A percentile compares a stretch with the other conserved stretches of the same genome.
These are phyloP conservation scores for Euphrasia arctica DNA, from an alignment of 305 asterid genomes.

Conservation along the genomic window DNA sequence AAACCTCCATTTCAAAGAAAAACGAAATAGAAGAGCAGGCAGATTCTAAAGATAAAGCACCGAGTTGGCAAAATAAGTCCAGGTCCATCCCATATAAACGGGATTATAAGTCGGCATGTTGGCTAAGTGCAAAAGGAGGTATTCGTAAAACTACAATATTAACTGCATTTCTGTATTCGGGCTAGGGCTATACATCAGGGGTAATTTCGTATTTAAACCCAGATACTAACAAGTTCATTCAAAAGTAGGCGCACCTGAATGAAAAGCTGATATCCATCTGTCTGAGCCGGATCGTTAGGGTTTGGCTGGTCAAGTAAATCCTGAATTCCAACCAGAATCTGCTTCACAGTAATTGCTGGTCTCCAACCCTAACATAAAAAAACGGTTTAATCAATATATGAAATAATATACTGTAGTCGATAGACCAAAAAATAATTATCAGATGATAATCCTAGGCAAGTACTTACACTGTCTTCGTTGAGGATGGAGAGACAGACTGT, in stretches of 20 bases:
- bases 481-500: constrained; percentile 47
- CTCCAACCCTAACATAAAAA: constrained; percentile 32
- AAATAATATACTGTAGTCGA: not conserved
- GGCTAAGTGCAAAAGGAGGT: not conserved
- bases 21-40: not conserved
- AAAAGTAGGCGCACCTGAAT: constrained; percentile 23
- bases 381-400: not conserved
- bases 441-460: constrained; percentile 1
- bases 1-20: not conserved
- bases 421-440: not conserved
- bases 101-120: no score
- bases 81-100: not conserved
- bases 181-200: not conserved
- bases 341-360: constrained; percentile 42
- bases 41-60: not conserved
- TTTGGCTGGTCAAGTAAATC: constrained; percentile 38
- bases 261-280: constrained; percentile 32
- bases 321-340: constrained; percentile 36
- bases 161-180: not conserved
- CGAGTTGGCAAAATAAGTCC: not conserved
- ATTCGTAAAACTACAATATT: not conserved
- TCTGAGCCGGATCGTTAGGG: constrained; percentile 37
- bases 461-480: constrained; percentile 38
- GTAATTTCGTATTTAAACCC: not conserved
- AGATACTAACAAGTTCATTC: not conserved